A percentile compares a stretch with the other conserved stretches of the same genome.
Conservation (phyloP, 2,329 filamentous ascomycete genomes). For the Talaromyces sp. region DNA sequence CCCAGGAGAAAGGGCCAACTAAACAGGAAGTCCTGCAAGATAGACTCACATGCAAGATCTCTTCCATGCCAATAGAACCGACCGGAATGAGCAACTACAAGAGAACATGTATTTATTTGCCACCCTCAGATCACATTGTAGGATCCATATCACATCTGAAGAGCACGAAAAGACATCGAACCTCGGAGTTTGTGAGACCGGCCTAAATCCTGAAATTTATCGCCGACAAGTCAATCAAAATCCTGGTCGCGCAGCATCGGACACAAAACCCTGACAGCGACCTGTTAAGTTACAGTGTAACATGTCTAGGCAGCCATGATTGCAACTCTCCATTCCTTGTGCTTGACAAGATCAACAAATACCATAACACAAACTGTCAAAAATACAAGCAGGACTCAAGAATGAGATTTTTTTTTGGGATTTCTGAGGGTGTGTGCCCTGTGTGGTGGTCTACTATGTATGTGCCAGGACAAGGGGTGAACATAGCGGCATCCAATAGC, state of each 20-base stretch:
- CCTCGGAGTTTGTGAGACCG: conserved; percentile 4
- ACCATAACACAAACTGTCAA: background rate
- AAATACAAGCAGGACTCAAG: background rate
- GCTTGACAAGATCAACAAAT: background rate
- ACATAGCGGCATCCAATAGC: conserved; percentile 6
- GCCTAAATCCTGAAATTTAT: conserved; percentile 1
- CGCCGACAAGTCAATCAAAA: background rate
- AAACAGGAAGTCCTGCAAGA: conserved; percentile 4
- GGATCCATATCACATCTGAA: background rate
- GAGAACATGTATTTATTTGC: background rate
- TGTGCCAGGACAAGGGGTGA: conserved; percentile 5
- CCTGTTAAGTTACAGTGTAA: conserved; percentile 7
- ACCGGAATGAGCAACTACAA: background rate
- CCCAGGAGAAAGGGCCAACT: background rate
- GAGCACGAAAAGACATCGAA: background rate
- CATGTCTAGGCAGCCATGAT: conserved; percentile 4
- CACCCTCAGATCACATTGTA: background rate
- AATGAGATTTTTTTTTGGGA: background rate
- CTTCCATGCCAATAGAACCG: background rate
- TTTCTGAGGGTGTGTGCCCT: background rate
- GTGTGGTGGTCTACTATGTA: too few species aligned
- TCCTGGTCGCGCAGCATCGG: background rate
- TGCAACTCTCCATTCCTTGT: background rate
- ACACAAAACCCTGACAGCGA: background rate
- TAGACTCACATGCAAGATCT: conserved; percentile 17